Evolutionary conservation across 1,139 yeast species (phyloP), one percentile per base, ranked within the genome.

Genomic region (Suhomyces taliae): DNA sequence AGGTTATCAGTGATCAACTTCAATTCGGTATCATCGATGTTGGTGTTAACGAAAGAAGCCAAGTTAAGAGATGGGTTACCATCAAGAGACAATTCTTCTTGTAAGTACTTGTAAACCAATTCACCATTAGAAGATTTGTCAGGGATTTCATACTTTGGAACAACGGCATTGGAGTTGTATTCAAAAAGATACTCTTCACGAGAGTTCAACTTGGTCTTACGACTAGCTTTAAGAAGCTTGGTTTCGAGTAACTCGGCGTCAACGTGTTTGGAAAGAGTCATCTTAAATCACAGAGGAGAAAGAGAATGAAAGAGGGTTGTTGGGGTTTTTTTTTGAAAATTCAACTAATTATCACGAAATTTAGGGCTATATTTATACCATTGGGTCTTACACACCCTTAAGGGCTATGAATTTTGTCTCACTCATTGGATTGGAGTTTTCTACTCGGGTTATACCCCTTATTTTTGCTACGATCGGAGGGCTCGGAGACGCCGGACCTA

Each of bases 21-120:
- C 50, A 56, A 50, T 27, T 69, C 69, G 35, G 65, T 65, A 4
- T 77, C 82, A 49, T 81, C 81, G 38, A 85, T 64, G 53, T 74
- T 78, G 14, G 96, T 90, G 68, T 88, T 89, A 55, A 90, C 97
- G 63, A 90, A 90, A 27, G 93, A 85, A 8, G 97, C 97, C 65
- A 90, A 69, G 64, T 90, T 90, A 61, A 90, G 75, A 15, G 85
- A 81, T 26, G 97, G 95, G 57, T 77, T 82, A 27, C 97, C 97
- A 62, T 90, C 97, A 51, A 90, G 74, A 11, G 84, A 72, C 68
- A 90, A 74, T 56, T 87, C 96, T 59, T 87, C 87, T 53, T 77
- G 81, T 53, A 90, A 74, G 60, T 87, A 70, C 43, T 82, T 76
- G 60, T 83, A 85, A 8, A 89, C 86, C 52, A 75, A 67, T 7